These are phyloP conservation scores for Salvia rosmarinus DNA, from an alignment of 257 asterid genomes.

Conservation along the genomic window DNA sequence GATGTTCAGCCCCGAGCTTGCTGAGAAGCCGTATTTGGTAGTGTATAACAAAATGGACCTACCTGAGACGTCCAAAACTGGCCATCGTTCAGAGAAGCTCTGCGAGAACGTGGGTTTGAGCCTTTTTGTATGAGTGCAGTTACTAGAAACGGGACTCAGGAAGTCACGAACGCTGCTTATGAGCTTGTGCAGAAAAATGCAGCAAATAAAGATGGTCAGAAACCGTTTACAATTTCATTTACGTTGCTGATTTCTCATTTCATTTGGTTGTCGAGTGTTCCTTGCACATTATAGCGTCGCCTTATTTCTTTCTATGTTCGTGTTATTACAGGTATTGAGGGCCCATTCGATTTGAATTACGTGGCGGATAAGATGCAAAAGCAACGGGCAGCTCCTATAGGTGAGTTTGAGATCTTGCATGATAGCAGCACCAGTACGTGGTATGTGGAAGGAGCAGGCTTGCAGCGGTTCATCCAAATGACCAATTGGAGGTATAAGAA, in stretches of 20 bases:
- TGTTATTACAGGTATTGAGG: slow-evolving; percentile 44
- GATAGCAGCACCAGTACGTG: slow-evolving; percentile 59
- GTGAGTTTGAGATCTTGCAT: slow-evolving; percentile 74
- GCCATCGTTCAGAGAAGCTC: slow-evolving; percentile 63
- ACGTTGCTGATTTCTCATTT: neutral
- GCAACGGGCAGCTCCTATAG: slow-evolving; percentile 72
- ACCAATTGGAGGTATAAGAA: slow-evolving; percentile 89
- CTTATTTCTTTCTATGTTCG: slow-evolving; percentile 23
- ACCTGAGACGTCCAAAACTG: slow-evolving; percentile 85
- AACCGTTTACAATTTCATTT: slow-evolving; percentile 8
- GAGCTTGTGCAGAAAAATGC: slow-evolving; percentile 55
- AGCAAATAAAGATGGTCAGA: slow-evolving; percentile 56
- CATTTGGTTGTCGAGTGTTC: neutral
- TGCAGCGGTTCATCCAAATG: slow-evolving; percentile 96
- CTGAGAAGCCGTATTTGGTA: slow-evolving; percentile 82
- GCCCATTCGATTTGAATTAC: slow-evolving; percentile 52
- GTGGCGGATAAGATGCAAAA: slow-evolving; percentile 75
- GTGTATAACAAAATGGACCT: slow-evolving; percentile 95
- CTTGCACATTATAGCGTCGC: neutral
- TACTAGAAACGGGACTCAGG: slow-evolving; percentile 78
- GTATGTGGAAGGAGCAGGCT: slow-evolving; percentile 81
- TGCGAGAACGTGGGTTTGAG: slow-evolving; percentile 68
- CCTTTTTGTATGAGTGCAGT: slow-evolving; percentile 91
- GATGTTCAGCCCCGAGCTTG: slow-evolving; percentile 90
- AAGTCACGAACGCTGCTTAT: slow-evolving; percentile 70